Percentiles rank a stretch among this genome's conserved stretches.
These are phyloP conservation scores for Barbatosphaeria neglecta DNA, from an alignment of 495 filamentous ascomycete genomes.

Conservation along the genomic window DNA sequence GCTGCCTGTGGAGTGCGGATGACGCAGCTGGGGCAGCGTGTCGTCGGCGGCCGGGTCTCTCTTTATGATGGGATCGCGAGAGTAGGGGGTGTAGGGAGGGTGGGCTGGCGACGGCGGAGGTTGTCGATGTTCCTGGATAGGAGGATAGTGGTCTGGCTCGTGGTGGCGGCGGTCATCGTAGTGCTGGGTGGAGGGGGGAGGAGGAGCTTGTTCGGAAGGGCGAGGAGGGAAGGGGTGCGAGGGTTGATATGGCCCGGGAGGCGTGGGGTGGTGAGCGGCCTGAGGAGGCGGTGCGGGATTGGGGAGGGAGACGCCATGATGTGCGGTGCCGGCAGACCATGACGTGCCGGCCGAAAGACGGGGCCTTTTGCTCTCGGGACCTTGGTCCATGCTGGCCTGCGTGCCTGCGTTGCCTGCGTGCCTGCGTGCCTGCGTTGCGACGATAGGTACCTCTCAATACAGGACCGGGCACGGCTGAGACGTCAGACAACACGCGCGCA, in stretches of 20 bases:
- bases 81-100: constrained; percentile 25
- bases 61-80: constrained; percentile 37
- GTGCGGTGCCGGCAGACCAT: constrained; percentile 28
- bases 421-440: too few species aligned
- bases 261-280: constrained; percentile 28
- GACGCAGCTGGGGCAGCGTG: constrained; percentile 30
- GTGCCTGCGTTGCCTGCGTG: too few species aligned
- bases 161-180: constrained; percentile 36
- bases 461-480: constrained; percentile 17
- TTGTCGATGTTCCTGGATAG: constrained; percentile 39
- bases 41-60: constrained; percentile 38
- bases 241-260: constrained; percentile 29
- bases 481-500: constrained; percentile 13
- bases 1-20: constrained; percentile 32
- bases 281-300: constrained; percentile 28
- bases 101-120: constrained; percentile 35
- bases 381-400: constrained; percentile 41
- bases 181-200: constrained; percentile 4
- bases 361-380: constrained; percentile 35
- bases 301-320: constrained; percentile 32
- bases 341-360: constrained; percentile 29
- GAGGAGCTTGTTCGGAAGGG: constrained; percentile 10
- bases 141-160: constrained; percentile 35
- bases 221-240: constrained; percentile 27
- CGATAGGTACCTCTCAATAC: constrained; percentile 23